Conservation (phyloP, 1,284 basidiomycete genomes). For the Lignosus rhinocerotis region DNA sequence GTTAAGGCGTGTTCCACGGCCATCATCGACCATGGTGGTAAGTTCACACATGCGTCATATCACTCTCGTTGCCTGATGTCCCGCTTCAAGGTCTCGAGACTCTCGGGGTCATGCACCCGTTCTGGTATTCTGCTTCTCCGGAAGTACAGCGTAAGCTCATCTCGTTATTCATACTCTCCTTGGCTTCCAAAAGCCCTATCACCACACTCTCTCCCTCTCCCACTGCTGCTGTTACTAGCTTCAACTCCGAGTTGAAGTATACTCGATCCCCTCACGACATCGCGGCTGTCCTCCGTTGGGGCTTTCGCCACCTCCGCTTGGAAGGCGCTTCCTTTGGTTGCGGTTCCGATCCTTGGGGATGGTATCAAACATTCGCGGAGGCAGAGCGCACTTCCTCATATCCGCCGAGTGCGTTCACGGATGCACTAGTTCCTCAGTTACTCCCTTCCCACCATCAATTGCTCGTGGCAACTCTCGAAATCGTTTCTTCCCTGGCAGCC, state of each 20-base stretch:
- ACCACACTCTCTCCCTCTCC: conserved; percentile 51
- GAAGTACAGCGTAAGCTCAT: conserved; percentile 67
- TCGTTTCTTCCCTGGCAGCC: conserved; percentile 67
- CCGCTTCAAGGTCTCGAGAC: conserved; percentile 60
- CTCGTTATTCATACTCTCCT: conserved; percentile 67
- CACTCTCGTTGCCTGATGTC: not conserved
- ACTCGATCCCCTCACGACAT: conserved; percentile 71
- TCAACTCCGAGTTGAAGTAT: conserved; percentile 62
- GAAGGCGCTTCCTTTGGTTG: conserved; percentile 55
- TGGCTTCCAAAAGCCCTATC: conserved; percentile 45
- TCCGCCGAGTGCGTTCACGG: conserved; percentile 59
- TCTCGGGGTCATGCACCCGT: conserved; percentile 77
- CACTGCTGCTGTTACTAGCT: conserved; percentile 46
- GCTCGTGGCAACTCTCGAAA: conserved; percentile 53
- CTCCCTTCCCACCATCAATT: conserved; percentile 58
- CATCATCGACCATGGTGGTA: conserved; percentile 60
- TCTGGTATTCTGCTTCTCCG: conserved; percentile 74
- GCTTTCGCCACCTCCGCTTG: conserved; percentile 65
- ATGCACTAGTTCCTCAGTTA: conserved; percentile 55
- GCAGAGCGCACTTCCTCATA: conserved; percentile 58
- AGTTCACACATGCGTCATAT: not conserved
- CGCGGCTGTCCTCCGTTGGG: conserved; percentile 79
- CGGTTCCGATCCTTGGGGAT: conserved; percentile 44
- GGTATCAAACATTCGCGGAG: conserved; percentile 64
- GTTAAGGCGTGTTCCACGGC: conserved; percentile 64